Evolutionary conservation across 805 yeast genomes (phyloP).

Genomic region (Candida glaebosa): DNA sequence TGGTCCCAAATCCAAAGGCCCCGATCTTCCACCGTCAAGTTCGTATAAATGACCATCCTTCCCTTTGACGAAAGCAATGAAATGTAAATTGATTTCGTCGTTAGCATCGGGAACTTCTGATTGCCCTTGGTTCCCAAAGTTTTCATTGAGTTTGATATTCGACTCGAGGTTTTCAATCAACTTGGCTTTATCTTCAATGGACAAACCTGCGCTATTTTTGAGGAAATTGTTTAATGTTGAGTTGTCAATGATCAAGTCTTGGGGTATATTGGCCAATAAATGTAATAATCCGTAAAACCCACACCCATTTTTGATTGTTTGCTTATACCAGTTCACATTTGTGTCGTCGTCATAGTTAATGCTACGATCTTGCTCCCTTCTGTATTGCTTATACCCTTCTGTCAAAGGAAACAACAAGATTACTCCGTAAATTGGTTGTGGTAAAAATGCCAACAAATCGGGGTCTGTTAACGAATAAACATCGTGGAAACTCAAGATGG

Average conservation of each 20-base stretch:
- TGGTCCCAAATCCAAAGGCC: conserved; percentile 65
- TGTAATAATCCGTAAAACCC: conserved; percentile 89
- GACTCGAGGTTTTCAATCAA: conserved; percentile 47
- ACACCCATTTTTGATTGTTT: conserved; percentile 84
- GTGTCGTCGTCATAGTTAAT: conserved; percentile 15
- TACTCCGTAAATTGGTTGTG: conserved; percentile 74
- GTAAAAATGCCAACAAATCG: conserved; percentile 74
- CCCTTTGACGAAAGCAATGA: conserved; percentile 65
- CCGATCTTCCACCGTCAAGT: conserved; percentile 82
- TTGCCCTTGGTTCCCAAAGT: conserved; percentile 53
- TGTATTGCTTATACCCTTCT: conserved; percentile 50
- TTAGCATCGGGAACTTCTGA: conserved; percentile 65
- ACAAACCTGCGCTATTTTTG: background rate
- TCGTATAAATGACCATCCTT: conserved; percentile 64
- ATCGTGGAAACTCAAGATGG: conserved; percentile 64
- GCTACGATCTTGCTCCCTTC: conserved; percentile 37
- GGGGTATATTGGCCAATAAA: conserved; percentile 43
- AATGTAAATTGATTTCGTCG: conserved; percentile 60
- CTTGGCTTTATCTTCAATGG: conserved; percentile 17
- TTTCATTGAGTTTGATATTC: conserved; percentile 37
- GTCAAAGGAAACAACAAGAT: conserved; percentile 84
- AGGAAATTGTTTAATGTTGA: conserved; percentile 19
- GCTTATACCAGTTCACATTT: conserved; percentile 72
- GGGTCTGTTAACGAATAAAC: conserved; percentile 82
- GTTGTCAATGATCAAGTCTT: conserved; percentile 40